Evolutionary conservation across 768 basidiomycete species (phyloP).

Genomic region (Lactarius pseudohatsudake): DNA sequence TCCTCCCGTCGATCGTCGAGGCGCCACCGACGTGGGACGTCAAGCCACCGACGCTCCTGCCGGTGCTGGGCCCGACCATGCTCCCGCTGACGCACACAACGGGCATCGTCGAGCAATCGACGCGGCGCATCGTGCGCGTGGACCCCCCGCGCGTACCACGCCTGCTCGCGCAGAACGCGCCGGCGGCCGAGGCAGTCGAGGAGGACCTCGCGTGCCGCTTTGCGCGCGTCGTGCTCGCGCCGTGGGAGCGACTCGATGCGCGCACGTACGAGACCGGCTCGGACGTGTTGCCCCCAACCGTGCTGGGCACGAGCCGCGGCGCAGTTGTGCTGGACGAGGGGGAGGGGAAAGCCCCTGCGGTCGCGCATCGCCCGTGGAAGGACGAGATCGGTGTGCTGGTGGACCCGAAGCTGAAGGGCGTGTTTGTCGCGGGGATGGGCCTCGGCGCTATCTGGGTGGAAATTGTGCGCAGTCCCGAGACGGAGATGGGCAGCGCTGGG

Average conservation of each 20-base stretch:
- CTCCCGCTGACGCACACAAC: conserved; percentile 63
- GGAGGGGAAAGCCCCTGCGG: conserved; percentile 9
- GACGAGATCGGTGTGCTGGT: conserved; percentile 64
- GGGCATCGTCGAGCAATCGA: conserved; percentile 65
- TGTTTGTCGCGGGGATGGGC: conserved; percentile 54
- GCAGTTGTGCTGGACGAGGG: conserved; percentile 33
- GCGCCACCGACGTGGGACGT: conserved; percentile 21
- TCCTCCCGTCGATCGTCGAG: conserved; percentile 8
- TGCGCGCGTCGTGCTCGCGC: conserved; percentile 51
- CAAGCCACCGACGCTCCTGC: conserved; percentile 34
- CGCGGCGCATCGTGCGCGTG: conserved; percentile 55
- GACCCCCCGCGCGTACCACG: conserved; percentile 38
- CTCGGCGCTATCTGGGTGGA: conserved; percentile 70
- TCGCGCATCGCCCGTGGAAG: conserved; percentile 48
- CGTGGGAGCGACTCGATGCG: conserved; percentile 48
- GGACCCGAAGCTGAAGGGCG: conserved; percentile 39
- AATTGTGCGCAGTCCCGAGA: conserved; percentile 42
- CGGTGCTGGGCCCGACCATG: conserved; percentile 53
- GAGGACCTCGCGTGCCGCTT: conserved; percentile 47
- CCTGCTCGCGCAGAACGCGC: conserved; percentile 23
- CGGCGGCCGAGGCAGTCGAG: conserved; percentile 41
- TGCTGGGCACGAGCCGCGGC: conserved; percentile 43
- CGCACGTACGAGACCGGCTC: conserved; percentile 35
- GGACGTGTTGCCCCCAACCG: conserved; percentile 39
- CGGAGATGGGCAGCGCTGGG: conserved; percentile 29